A percentile compares a stretch with the other conserved stretches of the same genome.
Conservation (phyloP, 768 basidiomycete species). For the Boletus speciosus region DNA sequence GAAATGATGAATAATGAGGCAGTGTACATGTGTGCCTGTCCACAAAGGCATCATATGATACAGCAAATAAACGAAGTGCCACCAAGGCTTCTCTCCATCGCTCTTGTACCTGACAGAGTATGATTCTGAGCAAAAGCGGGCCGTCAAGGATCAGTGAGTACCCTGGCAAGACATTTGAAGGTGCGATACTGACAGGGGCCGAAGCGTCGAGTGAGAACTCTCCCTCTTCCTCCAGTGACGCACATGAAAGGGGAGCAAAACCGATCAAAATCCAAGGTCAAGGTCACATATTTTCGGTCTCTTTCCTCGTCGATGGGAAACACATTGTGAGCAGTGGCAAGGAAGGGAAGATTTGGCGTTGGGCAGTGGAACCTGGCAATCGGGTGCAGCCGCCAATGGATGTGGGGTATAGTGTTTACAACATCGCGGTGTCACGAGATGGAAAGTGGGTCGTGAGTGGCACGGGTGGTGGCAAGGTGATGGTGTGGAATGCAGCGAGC, state of each 20-base stretch:
- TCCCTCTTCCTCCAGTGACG: neutral
- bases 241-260: neutral
- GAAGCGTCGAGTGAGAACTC: neutral
- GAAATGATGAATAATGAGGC: neutral
- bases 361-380: neutral
- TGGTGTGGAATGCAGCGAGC: slow-evolving; percentile 1
- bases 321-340: neutral
- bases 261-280: neutral
- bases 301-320: neutral
- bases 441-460: slow-evolving; percentile 1
- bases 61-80: neutral
- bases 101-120: neutral
- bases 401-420: neutral
- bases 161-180: neutral
- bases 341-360: neutral
- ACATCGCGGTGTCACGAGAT: neutral
- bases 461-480: neutral
- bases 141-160: neutral
- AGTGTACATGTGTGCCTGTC: no score
- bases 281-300: neutral
- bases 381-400: slow-evolving; percentile 2
- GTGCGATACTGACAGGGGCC: neutral
- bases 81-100: neutral
- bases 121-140: neutral
- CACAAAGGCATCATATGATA: no score